A percentile compares a stretch with the other conserved stretches of the same genome.
phyloP scores from a whole-genome alignment of 805 yeast species.

The Barnettozyma salicaria region DNA sequence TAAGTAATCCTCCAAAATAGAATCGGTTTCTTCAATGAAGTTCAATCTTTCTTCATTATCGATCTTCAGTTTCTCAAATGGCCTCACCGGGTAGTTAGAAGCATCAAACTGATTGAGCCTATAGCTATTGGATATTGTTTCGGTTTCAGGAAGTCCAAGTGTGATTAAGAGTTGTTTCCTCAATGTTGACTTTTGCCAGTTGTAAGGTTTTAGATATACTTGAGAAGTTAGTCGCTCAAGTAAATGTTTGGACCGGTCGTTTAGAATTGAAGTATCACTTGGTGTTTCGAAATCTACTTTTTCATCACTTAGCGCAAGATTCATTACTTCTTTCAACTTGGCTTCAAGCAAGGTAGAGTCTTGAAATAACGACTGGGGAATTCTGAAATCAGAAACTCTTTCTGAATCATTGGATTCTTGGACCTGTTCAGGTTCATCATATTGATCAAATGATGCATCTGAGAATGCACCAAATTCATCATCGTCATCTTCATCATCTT shows the following conservation, averaged over 20 bases:
- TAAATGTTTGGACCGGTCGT: conserved; percentile 34
- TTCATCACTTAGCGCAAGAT: conserved; percentile 12
- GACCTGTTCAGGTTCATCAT: conserved; percentile 19
- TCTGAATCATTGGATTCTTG: background rate
- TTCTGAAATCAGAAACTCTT: background rate
- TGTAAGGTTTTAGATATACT: conserved; percentile 50
- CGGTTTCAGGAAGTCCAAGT: conserved; percentile 67
- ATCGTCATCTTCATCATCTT: conserved; percentile 17
- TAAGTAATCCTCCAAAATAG: conserved; percentile 16
- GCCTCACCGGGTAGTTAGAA: conserved; percentile 16
- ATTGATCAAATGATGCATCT: conserved; percentile 31
- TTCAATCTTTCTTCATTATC: conserved; percentile 28
- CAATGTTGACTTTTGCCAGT: conserved; percentile 64
- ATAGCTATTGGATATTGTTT: conserved; percentile 24
- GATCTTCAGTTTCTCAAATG: conserved; percentile 29
- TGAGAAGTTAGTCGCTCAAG: conserved; percentile 42
- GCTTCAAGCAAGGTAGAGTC: conserved; percentile 6
- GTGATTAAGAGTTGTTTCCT: conserved; percentile 57
- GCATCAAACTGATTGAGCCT: conserved; percentile 22
- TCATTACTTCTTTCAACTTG: conserved; percentile 9
- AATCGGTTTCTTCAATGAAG: conserved; percentile 21
- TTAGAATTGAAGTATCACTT: conserved; percentile 16
- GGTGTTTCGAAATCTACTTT: conserved; percentile 9
- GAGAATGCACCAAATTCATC: conserved; percentile 31
- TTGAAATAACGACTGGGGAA: conserved; percentile 18